These are phyloP conservation scores for Mycothermus thermophilus DNA, from an alignment of 495 filamentous ascomycete genomes.

Conservation along the genomic window DNA sequence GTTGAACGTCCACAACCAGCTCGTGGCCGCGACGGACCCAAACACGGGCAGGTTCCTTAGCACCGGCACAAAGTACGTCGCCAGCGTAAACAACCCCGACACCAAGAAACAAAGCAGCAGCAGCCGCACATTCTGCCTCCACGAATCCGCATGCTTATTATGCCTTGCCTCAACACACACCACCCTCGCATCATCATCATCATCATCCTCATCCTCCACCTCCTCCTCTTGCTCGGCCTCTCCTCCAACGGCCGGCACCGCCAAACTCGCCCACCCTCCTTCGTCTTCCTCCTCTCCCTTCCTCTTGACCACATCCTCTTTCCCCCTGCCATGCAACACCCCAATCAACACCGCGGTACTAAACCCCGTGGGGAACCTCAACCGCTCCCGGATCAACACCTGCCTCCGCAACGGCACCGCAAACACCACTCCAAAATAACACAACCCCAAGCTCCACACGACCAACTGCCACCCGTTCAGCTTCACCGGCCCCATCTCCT, in stretches of 20 bases:
- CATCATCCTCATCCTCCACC: conserved; percentile 12
- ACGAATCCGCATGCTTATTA: conserved; percentile 20
- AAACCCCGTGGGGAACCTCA: conserved; percentile 89
- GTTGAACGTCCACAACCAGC: conserved; percentile 94
- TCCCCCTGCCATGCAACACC: conserved; percentile 57
- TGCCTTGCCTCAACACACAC: conserved; percentile 7
- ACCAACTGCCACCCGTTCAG: conserved; percentile 63
- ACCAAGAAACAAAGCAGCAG: conserved; percentile 38
- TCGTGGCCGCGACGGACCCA: conserved; percentile 53
- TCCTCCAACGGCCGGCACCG: conserved; percentile 3
- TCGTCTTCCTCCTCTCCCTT: conserved; percentile 2
- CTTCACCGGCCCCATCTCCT: conserved; percentile 63
- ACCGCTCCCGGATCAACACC: conserved; percentile 80
- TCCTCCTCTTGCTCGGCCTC: conserved; percentile 1
- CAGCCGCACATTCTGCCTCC: conserved; percentile 39
- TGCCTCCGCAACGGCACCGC: conserved; percentile 64
- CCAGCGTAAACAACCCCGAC: conserved; percentile 54
- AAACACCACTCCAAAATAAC: conserved; percentile 92
- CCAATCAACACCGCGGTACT: conserved; percentile 88
- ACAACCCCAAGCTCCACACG: conserved; percentile 80
- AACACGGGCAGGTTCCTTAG: conserved; percentile 76
- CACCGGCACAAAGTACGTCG: conserved; percentile 82
- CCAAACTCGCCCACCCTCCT: conserved; percentile 19
- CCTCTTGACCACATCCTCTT: background rate
- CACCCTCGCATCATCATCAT: background rate